Evolutionary conservation across 495 filamentous ascomycete genomes (phyloP).

Genomic region (Lepidopterella palustris): DNA sequence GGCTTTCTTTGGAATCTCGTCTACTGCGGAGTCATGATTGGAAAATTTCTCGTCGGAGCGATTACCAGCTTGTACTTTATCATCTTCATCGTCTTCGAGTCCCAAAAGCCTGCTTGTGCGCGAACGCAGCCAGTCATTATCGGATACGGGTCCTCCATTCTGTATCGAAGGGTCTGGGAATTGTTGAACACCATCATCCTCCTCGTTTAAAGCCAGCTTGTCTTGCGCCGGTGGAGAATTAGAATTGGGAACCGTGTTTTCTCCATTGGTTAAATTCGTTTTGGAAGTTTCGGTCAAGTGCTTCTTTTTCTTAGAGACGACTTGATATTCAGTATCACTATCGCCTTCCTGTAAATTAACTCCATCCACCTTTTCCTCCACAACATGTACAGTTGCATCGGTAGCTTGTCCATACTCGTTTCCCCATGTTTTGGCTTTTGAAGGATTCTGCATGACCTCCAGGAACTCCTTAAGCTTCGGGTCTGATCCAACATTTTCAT

Average conservation of each 20-base stretch:
- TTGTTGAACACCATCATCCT: conserved; percentile 1
- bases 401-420: conserved; percentile 43
- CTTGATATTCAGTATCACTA: conserved; percentile 63
- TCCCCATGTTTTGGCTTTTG: conserved; percentile 61
- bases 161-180: background rate
- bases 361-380: conserved; percentile 5
- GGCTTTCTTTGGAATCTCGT: background rate
- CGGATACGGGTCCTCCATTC: conserved; percentile 45
- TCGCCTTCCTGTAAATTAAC: conserved; percentile 39
- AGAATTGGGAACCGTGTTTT: background rate
- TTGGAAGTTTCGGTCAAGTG: background rate
- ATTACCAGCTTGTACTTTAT: background rate
- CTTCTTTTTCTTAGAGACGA: conserved; percentile 44
- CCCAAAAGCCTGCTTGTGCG: conserved; percentile 87
- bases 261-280: background rate
- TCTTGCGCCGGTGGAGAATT: background rate
- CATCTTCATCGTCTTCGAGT: conserved; percentile 59
- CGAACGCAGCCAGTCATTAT: conserved; percentile 89
- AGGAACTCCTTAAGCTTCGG: conserved; percentile 82
- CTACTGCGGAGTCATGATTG: background rate
- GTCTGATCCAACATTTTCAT: conserved; percentile 45
- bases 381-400: conserved; percentile 23
- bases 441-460: conserved; percentile 66
- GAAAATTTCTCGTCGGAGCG: background rate
- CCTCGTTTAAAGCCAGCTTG: background rate